Percentiles rank a stretch among this genome's conserved stretches.
phyloP scores from a whole-genome alignment of 2,329 filamentous ascomycete genomes.

The Hymenoscyphus scutula region DNA sequence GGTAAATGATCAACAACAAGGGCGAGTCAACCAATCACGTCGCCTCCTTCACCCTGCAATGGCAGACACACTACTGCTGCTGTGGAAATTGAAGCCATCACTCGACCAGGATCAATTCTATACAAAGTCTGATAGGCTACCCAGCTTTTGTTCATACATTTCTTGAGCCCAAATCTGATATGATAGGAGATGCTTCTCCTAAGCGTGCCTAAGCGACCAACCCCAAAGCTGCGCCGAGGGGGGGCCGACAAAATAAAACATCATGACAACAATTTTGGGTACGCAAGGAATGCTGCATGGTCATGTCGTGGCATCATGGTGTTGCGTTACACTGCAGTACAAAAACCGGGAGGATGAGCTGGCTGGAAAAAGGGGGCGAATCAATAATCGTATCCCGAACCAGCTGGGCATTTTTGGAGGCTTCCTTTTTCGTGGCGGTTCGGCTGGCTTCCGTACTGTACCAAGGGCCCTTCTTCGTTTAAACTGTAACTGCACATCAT shows the following conservation, averaged over 20 bases:
- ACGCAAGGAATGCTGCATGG: not conserved
- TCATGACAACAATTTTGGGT: not conserved
- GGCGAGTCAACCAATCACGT: not conserved
- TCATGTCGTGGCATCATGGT: constrained; percentile 1
- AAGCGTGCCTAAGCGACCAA: too few relatives aligned
- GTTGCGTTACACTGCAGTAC: not conserved
- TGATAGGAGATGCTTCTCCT: not conserved
- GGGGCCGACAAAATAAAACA: not conserved
- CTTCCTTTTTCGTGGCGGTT: not conserved
- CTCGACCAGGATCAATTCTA: not conserved
- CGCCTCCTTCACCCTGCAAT: not conserved
- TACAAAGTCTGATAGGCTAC: not conserved
- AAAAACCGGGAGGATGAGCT: not conserved
- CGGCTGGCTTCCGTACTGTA: not conserved
- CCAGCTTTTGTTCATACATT: not conserved
- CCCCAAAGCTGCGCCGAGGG: not conserved
- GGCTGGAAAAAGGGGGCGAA: not conserved
- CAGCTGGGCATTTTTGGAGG: not conserved
- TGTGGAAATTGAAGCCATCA: constrained; percentile 2
- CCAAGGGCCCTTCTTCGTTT: not conserved
- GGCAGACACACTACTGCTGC: not conserved
- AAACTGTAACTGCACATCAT: not conserved
- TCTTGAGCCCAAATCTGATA: not conserved
- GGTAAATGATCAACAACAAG: not conserved
- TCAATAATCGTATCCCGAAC: not conserved